phyloP scores from a whole-genome alignment of 805 yeast genomes.

The Schwanniomyces vanrijiae region DNA sequence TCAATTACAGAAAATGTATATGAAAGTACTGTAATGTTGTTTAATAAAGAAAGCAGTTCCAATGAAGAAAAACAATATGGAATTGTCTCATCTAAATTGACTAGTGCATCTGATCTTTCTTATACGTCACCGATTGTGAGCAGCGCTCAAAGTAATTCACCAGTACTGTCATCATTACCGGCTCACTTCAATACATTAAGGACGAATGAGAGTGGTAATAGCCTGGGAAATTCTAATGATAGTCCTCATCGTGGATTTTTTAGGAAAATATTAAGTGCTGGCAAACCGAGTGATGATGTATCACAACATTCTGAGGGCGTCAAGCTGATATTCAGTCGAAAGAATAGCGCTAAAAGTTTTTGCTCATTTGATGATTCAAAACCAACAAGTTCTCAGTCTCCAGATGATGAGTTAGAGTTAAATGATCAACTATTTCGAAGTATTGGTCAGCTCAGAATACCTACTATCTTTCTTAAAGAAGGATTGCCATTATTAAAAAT shows the following conservation, averaged over 20 bases:
- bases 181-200: conserved; percentile 20
- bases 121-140: background rate
- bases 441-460: conserved; percentile 25
- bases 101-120: conserved; percentile 8
- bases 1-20: background rate
- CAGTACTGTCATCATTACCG: conserved; percentile 24
- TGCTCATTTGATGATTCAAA: background rate
- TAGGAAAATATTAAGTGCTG: conserved; percentile 11
- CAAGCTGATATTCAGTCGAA: conserved; percentile 4
- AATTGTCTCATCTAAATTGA: background rate
- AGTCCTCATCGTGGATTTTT: conserved; percentile 6
- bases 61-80: background rate
- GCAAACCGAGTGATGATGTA: conserved; percentile 11
- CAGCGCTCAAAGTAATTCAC: conserved; percentile 12
- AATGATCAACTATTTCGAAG: conserved; percentile 10
- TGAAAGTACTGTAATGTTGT: background rate
- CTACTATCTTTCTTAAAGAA: conserved; percentile 47
- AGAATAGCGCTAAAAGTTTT: conserved; percentile 1
- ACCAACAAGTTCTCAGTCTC: background rate
- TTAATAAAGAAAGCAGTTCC: conserved; percentile 1
- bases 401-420: conserved; percentile 9
- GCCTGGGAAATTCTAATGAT: background rate
- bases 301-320: background rate
- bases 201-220: conserved; percentile 14
- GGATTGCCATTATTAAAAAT: conserved; percentile 69